phyloP scores from a whole-genome alignment of 371 early-diverging fungal genomes.

The Umbelopsis sp. region DNA sequence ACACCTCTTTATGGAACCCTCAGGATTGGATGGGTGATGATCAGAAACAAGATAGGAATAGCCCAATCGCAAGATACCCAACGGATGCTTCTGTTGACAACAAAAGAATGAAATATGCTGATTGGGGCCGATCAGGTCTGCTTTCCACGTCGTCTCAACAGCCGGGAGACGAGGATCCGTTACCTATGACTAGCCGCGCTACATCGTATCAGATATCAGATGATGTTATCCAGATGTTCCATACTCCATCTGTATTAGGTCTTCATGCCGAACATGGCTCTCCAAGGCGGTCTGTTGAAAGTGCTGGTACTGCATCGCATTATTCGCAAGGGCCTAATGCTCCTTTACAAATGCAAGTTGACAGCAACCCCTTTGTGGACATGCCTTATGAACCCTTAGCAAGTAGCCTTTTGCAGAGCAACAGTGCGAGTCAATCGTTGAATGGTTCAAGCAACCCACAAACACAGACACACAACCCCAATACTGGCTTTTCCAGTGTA shows the following conservation, averaged over 20 bases:
- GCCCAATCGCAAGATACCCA: background rate
- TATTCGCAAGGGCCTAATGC: background rate
- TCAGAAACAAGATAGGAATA: background rate
- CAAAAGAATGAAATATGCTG: conserved; percentile 16
- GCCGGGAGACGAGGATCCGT: background rate
- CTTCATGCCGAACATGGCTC: background rate
- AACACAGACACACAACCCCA: background rate
- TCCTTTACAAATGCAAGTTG: background rate
- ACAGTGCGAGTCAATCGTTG: background rate
- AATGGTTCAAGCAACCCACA: background rate
- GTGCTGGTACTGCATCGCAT: background rate
- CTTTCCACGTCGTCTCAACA: background rate
- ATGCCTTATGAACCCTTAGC: background rate
- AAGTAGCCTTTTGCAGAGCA: background rate
- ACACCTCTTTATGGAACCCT: conserved; percentile 1
- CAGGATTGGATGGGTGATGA: background rate
- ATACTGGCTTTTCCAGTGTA: background rate
- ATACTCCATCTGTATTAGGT: background rate
- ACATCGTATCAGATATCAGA: background rate
- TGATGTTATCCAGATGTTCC: conserved; percentile 4
- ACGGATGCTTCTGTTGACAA: background rate
- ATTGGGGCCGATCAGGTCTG: background rate
- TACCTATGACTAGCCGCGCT: background rate
- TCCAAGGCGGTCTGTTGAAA: background rate
- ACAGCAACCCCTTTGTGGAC: background rate